Conservation (phyloP, 345 rosid genomes). For the Hypericum androsaemum region DNA sequence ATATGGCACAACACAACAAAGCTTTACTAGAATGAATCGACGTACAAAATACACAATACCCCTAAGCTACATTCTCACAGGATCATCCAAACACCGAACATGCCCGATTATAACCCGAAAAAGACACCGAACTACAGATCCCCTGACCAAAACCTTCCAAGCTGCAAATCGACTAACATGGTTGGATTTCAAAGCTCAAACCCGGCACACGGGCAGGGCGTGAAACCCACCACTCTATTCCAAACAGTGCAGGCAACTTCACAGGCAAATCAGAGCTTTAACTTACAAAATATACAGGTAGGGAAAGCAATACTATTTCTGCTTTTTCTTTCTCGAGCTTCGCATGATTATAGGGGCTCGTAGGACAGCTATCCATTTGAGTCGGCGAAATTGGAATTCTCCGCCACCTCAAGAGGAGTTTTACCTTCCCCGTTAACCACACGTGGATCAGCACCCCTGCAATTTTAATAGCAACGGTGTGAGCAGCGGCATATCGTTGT, state of each 20-base stretch:
- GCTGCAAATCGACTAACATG: constrained; percentile 14
- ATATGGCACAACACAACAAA: constrained; percentile 10
- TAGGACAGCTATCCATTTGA: constrained; percentile 1
- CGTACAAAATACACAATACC: constrained; percentile 24
- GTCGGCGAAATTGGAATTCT: neutral
- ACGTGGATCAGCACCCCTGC: constrained; percentile 4
- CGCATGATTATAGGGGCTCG: neutral
- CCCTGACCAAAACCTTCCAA: constrained; percentile 13
- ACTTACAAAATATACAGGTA: constrained; percentile 21
- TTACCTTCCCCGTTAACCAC: constrained; percentile 2
- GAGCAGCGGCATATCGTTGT: neutral
- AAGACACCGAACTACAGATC: constrained; percentile 16
- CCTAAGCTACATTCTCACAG: constrained; percentile 23
- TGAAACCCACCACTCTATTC: constrained; percentile 24
- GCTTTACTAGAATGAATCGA: constrained; percentile 18
- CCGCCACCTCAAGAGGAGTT: neutral
- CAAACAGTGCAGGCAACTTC: constrained; percentile 18
- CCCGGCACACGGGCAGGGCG: constrained; percentile 27
- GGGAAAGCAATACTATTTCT: constrained; percentile 13
- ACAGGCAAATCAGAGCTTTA: constrained; percentile 15
- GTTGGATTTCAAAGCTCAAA: constrained; percentile 13
- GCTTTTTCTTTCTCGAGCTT: constrained; percentile 18
- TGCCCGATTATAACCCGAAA: constrained; percentile 10
- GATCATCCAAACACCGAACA: constrained; percentile 13
- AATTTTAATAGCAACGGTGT: neutral